Evolutionary conservation across 208 protist genomes (phyloP), one percentile per base, ranked within the genome.

Genomic region (Wallacemonas sp.): DNA sequence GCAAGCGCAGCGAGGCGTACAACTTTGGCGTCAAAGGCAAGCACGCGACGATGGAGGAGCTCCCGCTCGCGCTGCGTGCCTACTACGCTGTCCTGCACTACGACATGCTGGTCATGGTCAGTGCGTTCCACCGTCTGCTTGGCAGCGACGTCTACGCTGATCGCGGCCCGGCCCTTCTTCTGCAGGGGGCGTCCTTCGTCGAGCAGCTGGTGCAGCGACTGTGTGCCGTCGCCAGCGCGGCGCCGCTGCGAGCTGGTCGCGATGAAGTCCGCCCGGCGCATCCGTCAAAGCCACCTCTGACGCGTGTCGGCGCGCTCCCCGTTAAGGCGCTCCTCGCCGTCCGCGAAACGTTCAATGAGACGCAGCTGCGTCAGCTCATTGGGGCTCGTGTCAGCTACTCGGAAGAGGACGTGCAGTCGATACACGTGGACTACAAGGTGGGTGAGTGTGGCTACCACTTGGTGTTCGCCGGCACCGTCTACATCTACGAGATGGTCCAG

Each of bases 401-500:
- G 16, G 32, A 36, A 1, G 60, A 57, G 36, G 64, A 78, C 54
- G 47, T 39, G 3, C 44, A 3, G 19, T 26, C 65, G 11, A 2
- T 60, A 19, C 26, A 38, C 30, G 66, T 66, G n/a, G 55, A 32
- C 21, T 85, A 84, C 66, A 24, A 41, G 4, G 75, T 87, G 16
- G 65, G 79, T 0, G 83, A 85, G 47, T 72, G 65, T 6, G 81
- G 76, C 44, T 87, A 83, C 26, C 63, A 70, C 39, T 68, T 84
- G 38, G 65, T 95, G 36, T 87, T 83, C 38, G 66, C 74, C 19
- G 80, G 67, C 39, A 76, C 70, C 11, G 63, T 86, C 26, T 82
- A 78, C 65, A 61, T 95, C n/a, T 92, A 88, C 24, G 68, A 81
- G 46, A 90, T 93, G 82, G 67, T 64, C 38, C 77, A 88, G 33